Percentiles rank a stretch among this genome's conserved stretches.
phyloP scores from a whole-genome alignment of 2,329 filamentous ascomycete species.

The Aschersonia sp. region DNA sequence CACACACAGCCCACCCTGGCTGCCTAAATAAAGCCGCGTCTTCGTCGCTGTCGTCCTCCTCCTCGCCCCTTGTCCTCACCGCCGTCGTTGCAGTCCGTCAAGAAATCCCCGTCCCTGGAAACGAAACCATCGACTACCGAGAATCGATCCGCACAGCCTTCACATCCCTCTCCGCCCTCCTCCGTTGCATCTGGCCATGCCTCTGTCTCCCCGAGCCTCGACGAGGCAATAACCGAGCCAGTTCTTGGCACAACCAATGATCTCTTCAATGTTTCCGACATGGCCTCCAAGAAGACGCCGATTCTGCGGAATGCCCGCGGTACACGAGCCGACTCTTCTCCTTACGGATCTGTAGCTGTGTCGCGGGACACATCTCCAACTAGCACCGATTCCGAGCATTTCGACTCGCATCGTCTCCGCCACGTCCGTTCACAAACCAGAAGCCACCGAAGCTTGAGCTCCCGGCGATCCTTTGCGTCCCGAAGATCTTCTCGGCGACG shows the following conservation, averaged over 20 bases:
- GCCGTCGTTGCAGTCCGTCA: background rate
- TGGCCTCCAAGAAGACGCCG: conserved; percentile 22
- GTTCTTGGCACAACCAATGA: conserved; percentile 6
- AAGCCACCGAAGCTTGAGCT: conserved; percentile 13
- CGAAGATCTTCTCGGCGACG: conserved; percentile 10
- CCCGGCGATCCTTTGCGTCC: conserved; percentile 16
- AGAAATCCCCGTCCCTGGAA: too few relatives aligned
- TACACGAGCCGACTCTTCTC: conserved; percentile 14
- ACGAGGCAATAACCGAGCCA: conserved; percentile 13
- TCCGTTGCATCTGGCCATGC: conserved; percentile 8
- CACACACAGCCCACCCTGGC: conserved; percentile 10
- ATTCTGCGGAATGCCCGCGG: conserved; percentile 17
- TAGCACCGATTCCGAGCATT: conserved; percentile 17
- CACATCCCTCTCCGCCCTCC: conserved; percentile 5
- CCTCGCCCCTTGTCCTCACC: conserved; percentile 7
- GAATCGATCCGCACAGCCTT: background rate
- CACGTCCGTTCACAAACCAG: conserved; percentile 17
- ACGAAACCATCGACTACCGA: too few relatives aligned
- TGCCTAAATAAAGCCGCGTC: background rate
- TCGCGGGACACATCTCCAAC: conserved; percentile 20
- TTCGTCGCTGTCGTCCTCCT: conserved; percentile 5
- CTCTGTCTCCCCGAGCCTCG: conserved; percentile 5
- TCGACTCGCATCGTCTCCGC: conserved; percentile 17
- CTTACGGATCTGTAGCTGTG: conserved; percentile 23
- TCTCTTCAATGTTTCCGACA: conserved; percentile 9